Conservation (phyloP, 1,139 yeast species). For the Blastobotrys capitulatus region DNA sequence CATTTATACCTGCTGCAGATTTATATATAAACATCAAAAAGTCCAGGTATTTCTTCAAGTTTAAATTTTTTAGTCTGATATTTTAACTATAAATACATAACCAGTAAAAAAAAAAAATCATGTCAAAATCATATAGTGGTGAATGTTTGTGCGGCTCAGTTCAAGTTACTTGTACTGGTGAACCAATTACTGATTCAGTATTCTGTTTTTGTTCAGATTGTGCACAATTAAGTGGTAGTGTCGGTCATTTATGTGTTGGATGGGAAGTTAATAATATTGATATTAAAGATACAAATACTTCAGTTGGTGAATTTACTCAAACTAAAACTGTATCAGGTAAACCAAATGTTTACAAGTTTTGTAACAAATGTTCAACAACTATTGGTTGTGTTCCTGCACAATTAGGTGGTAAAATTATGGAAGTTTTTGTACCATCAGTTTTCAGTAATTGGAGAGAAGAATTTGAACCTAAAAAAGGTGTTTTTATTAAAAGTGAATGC, state of each 20-base stretch:
- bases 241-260: slow-evolving; percentile 24
- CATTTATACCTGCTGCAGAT: too few relatives aligned
- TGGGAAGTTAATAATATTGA: neutral
- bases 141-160: neutral
- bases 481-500: neutral
- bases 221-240: slow-evolving; percentile 29
- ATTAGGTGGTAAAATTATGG: neutral
- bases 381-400: neutral
- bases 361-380: neutral
- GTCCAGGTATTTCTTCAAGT: too few relatives aligned
- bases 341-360: neutral
- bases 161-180: neutral
- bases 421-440: neutral
- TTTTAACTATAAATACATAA: too few relatives aligned
- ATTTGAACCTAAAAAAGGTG: neutral
- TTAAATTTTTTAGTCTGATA: too few relatives aligned
- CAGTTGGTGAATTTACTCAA: neutral
- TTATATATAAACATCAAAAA: too few relatives aligned
- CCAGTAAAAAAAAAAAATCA: too few relatives aligned
- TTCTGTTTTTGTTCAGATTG: neutral
- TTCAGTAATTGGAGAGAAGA: neutral
- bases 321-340: neutral
- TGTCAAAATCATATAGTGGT: too few relatives aligned
- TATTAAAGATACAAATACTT: neutral
- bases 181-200: neutral